These are phyloP conservation scores for Zygnema cylindricum DNA, from an alignment of 139 green algal genomes.

Conservation along the genomic window DNA sequence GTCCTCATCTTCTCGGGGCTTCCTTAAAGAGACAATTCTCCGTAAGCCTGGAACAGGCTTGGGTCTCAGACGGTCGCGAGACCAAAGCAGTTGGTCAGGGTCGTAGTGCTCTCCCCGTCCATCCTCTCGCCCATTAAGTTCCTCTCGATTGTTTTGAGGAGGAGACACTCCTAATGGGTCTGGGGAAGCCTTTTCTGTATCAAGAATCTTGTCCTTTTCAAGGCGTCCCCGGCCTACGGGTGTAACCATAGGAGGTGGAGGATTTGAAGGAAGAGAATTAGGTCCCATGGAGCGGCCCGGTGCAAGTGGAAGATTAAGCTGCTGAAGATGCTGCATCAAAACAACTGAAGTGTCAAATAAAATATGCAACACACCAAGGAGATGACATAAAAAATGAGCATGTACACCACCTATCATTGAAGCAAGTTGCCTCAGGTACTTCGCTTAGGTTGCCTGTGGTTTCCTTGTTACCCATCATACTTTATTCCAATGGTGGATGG, in stretches of 20 bases:
- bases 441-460: too few species aligned
- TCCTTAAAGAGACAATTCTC: not conserved
- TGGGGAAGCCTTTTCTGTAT: not conserved
- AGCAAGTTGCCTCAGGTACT: too few species aligned
- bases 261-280: not conserved
- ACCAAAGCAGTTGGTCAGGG: conserved; percentile 48
- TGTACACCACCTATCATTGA: too few species aligned
- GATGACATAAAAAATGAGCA: too few species aligned
- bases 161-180: not conserved
- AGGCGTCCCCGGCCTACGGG: too few species aligned
- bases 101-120: conserved; percentile 33
- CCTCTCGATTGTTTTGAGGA: not conserved
- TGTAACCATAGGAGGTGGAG: not conserved
- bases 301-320: not conserved
- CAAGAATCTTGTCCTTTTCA: not conserved
- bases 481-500: too few species aligned
- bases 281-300: not conserved
- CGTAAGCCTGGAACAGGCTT: conserved; percentile 16
- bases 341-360: not conserved
- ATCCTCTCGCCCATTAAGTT: not conserved
- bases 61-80: not conserved
- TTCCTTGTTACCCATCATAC: too few species aligned
- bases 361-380: not conserved
- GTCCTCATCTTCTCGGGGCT: not conserved
- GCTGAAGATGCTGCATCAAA: not conserved